Base-by-base conservation (phyloP, 2,329 filamentous ascomycete genomes). In the Rhytidhysteron rufulum region DNA sequence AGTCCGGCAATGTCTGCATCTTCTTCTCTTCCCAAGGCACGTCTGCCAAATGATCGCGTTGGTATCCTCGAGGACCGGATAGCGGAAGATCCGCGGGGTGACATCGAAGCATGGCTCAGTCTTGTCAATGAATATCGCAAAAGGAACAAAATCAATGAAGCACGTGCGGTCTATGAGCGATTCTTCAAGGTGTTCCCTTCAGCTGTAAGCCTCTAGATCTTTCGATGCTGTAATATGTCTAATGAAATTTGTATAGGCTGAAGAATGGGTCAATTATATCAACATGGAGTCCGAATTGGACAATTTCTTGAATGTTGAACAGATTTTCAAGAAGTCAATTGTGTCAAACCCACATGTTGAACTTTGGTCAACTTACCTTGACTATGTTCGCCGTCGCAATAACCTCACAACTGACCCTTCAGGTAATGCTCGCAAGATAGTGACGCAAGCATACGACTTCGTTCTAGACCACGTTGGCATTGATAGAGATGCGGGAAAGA, bases 381-480 rank as follows among this genome's bases (percentile, higher is more conserved):
- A 96, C 66, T 96, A 97, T 63, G 87, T 97, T 47, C 88, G 93
- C 39, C 85, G 93, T 34, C 80, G 88, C 49, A 93, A 96, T 65
- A 91, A 95, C 50, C 72, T 97, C 43, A 88, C 77, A 31, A 82
- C 85, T 55, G 93, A 97, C 60, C 73, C 83, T 1, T 80, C 78
- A 27, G 88, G 88, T 16, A 74, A 82, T 49, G 86, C 88, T 34
- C 86, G 93, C 45, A 78, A 81, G 49, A 86, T 85, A 6, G 84
- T 98, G 41, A 84, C 82, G 16, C 83, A 88, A 48, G 87, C 89
- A 3, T 98, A 96, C 66, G 89, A 97, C 48, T 89, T 95, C 58
- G 90, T 95, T 5, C 80, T 98, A 33, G 80, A 88, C 51, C 86
- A 87, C 51, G 84, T 98, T 47, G 94, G 94, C 20, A 81, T 93